Evolutionary conservation across 176 grass and related monocot genomes (phyloP), one percentile per base, ranked within the genome.

Genomic region (Triticum timopheevii): DNA sequence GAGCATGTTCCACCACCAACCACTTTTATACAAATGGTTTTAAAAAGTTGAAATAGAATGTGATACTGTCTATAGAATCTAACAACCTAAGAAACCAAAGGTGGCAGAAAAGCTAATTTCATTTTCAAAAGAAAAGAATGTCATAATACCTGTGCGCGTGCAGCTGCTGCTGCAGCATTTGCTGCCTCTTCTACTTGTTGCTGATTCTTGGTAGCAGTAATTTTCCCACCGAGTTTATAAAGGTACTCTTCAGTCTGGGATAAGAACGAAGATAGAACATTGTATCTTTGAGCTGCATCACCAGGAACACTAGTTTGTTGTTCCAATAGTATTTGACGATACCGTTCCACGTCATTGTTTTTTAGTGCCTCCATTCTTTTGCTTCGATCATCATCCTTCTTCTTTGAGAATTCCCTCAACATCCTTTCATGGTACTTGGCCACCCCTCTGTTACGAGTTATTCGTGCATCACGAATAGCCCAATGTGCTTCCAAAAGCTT

Each of bases 341-440:
- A 99, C 89, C 97, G 96, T 83, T 99, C 97, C 13, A 97, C 92
- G 8, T 99, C 97, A 85, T 99, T 99, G 83, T 99, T 99, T 85
- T 99, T 99, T 31, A 99, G 89, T 30, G 97, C 97, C 86, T 99
- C 97, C 97, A 99, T 99, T 84, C 97, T 95, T 91, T 96, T 99
- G 86, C 90, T 93, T 70, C 97, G 86, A 63, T 93, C 97, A 73
- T 95, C 97, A 89, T 99, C 97, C 54, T 99, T 97, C 76, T 78
- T 97, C 90, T 99, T 99, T 16, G 97, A 92, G 64, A 97, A 99
- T 85, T 99, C 97, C 83, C 90, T 91, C 52, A 99, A 66, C 97
- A 99, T 93, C 89, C 94, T 99, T 83, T 99, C 97, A 77, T 99
- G 97, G 80, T 99, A 94, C 74, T 99, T 99, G 42, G 97, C 97